These are phyloP conservation scores for Curvularia sp. DNA, from an alignment of 2,329 filamentous ascomycete species.

Conservation along the genomic window DNA sequence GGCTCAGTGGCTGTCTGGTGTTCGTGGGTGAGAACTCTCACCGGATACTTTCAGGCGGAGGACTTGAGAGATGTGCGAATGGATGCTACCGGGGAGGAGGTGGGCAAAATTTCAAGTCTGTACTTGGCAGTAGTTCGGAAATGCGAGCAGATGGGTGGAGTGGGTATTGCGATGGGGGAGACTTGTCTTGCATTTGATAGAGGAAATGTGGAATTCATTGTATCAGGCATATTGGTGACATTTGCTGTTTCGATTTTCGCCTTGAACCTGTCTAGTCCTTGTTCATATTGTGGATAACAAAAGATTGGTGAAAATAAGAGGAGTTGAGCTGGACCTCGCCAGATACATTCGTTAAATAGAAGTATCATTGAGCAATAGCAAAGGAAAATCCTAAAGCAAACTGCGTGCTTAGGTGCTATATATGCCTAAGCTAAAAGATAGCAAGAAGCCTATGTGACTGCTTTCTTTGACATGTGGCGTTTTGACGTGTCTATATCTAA, in stretches of 20 bases:
- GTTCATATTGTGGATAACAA: background rate
- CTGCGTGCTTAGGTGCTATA: too few relatives aligned
- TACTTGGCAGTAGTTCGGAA: background rate
- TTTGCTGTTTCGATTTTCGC: background rate
- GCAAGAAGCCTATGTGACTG: too few relatives aligned
- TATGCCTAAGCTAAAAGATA: too few relatives aligned
- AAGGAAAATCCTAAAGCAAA: too few relatives aligned
- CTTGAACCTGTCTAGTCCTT: background rate
- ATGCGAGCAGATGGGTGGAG: background rate
- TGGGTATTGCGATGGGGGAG: background rate
- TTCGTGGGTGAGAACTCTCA: background rate
- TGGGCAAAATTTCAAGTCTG: background rate
- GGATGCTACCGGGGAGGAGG: background rate
- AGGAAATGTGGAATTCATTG: background rate
- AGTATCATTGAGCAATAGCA: too few relatives aligned
- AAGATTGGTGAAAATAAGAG: background rate
- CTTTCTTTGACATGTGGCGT: too few relatives aligned
- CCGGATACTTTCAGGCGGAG: background rate
- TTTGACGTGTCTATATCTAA: too few relatives aligned
- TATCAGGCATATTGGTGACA: background rate
- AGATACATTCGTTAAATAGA: too few relatives aligned
- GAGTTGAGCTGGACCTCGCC: background rate
- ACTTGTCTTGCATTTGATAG: background rate
- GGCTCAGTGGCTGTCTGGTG: background rate
- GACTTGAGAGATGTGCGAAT: background rate